Percentiles rank a stretch among this genome's conserved stretches.
phyloP scores from a whole-genome alignment of 768 basidiomycete genomes.

The Chlorophyllum brunneum region DNA sequence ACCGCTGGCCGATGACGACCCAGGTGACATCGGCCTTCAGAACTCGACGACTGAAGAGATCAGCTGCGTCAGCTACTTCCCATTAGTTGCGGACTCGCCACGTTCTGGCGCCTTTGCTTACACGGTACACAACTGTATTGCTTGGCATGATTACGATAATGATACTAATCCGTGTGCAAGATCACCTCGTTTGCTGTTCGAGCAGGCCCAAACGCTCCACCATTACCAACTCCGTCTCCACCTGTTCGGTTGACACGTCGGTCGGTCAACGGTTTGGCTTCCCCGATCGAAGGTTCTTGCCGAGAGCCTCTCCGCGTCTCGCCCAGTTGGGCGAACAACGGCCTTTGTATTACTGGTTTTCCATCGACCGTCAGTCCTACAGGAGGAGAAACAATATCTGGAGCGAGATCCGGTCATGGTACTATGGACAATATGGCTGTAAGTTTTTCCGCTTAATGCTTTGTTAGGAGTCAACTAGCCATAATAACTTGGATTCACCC shows the following conservation, averaged over 20 bases:
- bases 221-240: neutral
- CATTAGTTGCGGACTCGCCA: neutral
- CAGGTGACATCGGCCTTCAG: conserved; percentile 2
- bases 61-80: neutral
- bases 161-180: neutral
- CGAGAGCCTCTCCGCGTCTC: neutral
- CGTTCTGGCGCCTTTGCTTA: neutral
- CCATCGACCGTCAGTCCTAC: neutral
- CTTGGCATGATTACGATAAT: neutral
- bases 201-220: neutral
- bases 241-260: neutral
- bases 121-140: neutral
- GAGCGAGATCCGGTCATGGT: neutral
- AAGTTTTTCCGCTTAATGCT: neutral
- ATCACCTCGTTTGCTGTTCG: neutral
- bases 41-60: neutral
- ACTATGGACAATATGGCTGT: neutral
- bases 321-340: neutral
- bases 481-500: neutral
- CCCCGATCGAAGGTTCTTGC: neutral
- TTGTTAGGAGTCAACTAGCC: neutral
- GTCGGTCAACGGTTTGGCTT: neutral
- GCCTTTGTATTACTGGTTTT: conserved; percentile 4
- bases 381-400: neutral
- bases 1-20: conserved; percentile 1